Evolutionary conservation across 441 rosid species (phyloP), one percentile per base, ranked within the genome.

Genomic region (Erysimum cheiri): DNA sequence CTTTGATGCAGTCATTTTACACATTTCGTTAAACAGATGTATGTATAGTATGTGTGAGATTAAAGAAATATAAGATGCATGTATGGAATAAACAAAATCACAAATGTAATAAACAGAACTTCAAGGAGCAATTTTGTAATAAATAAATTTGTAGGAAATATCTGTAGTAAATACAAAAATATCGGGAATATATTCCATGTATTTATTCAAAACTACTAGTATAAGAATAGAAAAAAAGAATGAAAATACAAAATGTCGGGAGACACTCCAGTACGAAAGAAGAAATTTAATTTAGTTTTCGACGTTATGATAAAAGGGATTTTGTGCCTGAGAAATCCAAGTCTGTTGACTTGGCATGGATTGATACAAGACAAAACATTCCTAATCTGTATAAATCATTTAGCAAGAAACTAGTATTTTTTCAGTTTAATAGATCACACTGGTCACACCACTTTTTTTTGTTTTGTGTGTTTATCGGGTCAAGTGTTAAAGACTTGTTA

Each of bases 341-440:
- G 9, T 35, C 1, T 1, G 19, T 57, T 57, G 66, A 46, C 65
- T 36, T 43, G 60, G 52, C 52, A 13, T 71, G 39, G 4, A 24
- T 54, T 32, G 53, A 39, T 60, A 52, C 19, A 61, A 14, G 64
- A 64, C 64, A 72, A 62, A 59, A 58, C 71, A 57, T 57, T 65
- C 77, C 66, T 65, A 46, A 72, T 40, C 60, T 47, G 26, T 19
- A 1, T 5, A 49, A 24, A 43, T 15, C 47, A 43, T 15, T 46
- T 7, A 46, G 48, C 66, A 58, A 58, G 4, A 14, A 54, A 54
- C 39, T 8, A 46, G 5, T 15, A 7, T 31, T 43, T 43, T 43
- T n/a, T 43, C n/a, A 13, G 46, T 53, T 13, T 29, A 13, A 13
- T 13, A 24, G 19, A 64, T 35, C 46, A 8, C 14, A 15, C 15